A percentile compares a stretch with the other conserved stretches of the same genome.
These are phyloP conservation scores for Globisporangium apiculatum DNA, from an alignment of 352 stramenopile species.

Conservation along the genomic window DNA sequence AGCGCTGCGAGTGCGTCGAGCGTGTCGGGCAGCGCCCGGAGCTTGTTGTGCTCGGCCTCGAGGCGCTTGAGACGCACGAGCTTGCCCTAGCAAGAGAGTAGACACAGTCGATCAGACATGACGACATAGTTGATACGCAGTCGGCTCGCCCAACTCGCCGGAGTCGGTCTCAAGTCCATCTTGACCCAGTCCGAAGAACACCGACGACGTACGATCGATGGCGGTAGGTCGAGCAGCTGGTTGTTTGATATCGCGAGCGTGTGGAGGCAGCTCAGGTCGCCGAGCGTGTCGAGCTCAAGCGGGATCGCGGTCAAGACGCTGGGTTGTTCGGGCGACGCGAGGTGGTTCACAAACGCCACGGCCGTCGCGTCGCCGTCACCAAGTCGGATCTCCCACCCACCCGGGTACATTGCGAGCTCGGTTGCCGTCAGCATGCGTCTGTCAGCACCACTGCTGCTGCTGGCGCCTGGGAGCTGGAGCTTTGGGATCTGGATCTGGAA, in stretches of 20 bases:
- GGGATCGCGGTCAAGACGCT: constrained; percentile 25
- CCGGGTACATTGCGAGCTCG: constrained; percentile 16
- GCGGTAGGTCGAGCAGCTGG: constrained; percentile 47
- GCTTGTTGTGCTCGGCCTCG: constrained; percentile 64
- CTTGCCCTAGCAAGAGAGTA: constrained; percentile 26
- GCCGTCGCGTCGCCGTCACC: constrained; percentile 22
- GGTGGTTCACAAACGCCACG: constrained; percentile 47
- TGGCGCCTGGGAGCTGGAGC: constrained; percentile 14
- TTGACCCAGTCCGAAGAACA: too few species aligned
- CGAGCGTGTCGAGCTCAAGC: constrained; percentile 42
- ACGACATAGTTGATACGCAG: neutral
- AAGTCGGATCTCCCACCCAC: constrained; percentile 45
- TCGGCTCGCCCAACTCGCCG: neutral
- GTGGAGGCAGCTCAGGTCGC: constrained; percentile 33
- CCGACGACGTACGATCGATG: constrained; percentile 40
- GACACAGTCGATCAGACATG: constrained; percentile 3
- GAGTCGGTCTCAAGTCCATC: too few species aligned
- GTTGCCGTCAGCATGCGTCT: constrained; percentile 3
- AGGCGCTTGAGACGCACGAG: constrained; percentile 48
- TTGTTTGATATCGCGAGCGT: constrained; percentile 49
- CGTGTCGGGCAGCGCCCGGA: constrained; percentile 43
- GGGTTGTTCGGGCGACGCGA: constrained; percentile 17
- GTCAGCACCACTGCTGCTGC: constrained; percentile 1
- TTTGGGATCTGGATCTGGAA: constrained; percentile 44
- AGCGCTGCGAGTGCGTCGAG: constrained; percentile 45